phyloP scores from a whole-genome alignment of 805 yeast species.

The Yamadazyma insecticola region DNA sequence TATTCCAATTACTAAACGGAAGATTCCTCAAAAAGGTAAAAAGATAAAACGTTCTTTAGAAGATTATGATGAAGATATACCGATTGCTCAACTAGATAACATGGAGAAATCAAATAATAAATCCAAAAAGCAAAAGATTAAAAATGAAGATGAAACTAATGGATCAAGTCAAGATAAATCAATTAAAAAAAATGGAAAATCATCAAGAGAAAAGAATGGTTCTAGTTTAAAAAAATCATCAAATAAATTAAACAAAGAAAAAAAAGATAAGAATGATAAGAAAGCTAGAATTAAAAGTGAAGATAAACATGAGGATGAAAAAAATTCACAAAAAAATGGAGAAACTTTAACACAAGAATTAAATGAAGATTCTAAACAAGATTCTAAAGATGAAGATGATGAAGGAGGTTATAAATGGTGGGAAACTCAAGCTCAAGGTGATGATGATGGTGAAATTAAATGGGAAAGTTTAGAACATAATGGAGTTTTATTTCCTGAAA shows the following conservation, averaged over 20 bases:
- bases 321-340: constrained; percentile 1
- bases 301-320: no score
- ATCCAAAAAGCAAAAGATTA: constrained; percentile 2
- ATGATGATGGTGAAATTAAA: constrained; percentile 67
- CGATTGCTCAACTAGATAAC: constrained; percentile 9
- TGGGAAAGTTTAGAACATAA: constrained; percentile 86
- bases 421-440: constrained; percentile 82
- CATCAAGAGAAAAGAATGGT: constrained; percentile 1
- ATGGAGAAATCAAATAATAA: constrained; percentile 4
- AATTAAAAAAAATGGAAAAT: neutral
- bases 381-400: constrained; percentile 34
- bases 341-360: constrained; percentile 1
- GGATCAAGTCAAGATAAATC: constrained; percentile 2
- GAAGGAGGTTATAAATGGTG: constrained; percentile 64
- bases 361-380: constrained; percentile 2
- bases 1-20: constrained; percentile 16
- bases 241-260: constrained; percentile 3
- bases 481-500: constrained; percentile 93
- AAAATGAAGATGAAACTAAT: constrained; percentile 6
- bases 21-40: no score
- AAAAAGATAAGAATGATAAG: constrained; percentile 6
- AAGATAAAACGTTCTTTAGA: constrained; percentile 10
- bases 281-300: constrained; percentile 3
- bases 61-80: constrained; percentile 11
- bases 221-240: neutral